These are phyloP conservation scores for Vigna mungo DNA, from an alignment of 306 rosid genomes.

Conservation along the genomic window DNA sequence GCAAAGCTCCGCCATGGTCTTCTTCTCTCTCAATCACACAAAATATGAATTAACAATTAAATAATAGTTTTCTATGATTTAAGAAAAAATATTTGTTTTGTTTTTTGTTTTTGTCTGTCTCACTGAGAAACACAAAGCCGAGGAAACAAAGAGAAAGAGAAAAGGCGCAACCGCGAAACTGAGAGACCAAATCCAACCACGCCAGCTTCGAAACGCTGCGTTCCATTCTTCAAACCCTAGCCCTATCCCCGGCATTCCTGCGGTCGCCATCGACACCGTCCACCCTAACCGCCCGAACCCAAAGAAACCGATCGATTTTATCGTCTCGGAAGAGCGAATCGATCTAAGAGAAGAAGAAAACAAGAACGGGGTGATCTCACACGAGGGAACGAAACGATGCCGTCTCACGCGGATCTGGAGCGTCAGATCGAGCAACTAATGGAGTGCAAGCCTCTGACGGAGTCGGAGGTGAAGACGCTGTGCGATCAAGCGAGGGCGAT, in stretches of 20 bases:
- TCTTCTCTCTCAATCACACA: background rate
- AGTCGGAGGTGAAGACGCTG: slow-evolving; percentile 62
- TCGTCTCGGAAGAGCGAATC: slow-evolving; percentile 26
- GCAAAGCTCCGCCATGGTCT: background rate
- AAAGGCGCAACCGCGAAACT: slow-evolving; percentile 5
- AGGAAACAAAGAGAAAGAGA: slow-evolving; percentile 25
- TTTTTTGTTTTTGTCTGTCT: slow-evolving; percentile 39
- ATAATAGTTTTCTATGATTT: background rate
- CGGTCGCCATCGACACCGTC: slow-evolving; percentile 23
- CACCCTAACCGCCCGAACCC: background rate
- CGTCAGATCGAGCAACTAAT: slow-evolving; percentile 72
- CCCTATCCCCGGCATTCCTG: background rate
- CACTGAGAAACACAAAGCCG: slow-evolving; percentile 27
- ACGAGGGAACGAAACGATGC: slow-evolving; percentile 50
- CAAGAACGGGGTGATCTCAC: slow-evolving; percentile 6
- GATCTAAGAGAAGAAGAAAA: slow-evolving; percentile 34
- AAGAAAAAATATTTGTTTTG: background rate
- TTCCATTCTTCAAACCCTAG: slow-evolving; percentile 38
- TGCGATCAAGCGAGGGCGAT: slow-evolving; percentile 82
- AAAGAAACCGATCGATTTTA: background rate
- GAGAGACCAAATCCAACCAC: slow-evolving; percentile 38
- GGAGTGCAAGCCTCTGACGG: slow-evolving; percentile 66
- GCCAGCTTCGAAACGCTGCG: slow-evolving; percentile 46
- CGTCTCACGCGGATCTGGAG: slow-evolving; percentile 73
- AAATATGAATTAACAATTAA: background rate